Base-by-base conservation (phyloP, 2,329 filamentous ascomycete species). In the Cercospora sojina region DNA sequence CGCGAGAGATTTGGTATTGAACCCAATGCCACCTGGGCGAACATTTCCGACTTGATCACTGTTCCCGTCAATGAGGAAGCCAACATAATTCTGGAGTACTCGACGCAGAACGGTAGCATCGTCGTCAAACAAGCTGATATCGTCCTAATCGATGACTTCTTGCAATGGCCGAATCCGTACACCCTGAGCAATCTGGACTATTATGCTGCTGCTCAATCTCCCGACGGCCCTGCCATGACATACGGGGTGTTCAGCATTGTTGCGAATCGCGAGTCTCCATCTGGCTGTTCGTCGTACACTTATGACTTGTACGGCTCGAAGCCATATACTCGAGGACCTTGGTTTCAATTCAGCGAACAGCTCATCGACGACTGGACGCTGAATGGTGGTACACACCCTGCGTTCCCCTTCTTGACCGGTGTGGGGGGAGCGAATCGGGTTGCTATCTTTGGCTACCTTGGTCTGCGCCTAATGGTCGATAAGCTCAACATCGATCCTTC, bases 331-430 rank as follows among this genome's bases (percentile, higher is more conserved):
- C 83, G 89, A 16, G 86, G 84, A 0, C 89, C 89, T 0, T 91
- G 87, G 83, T 90, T 86, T 77, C 88, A 90, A 70, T 88, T 90
- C 76, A 90, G 88, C 0, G 89, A 91, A 72, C 89, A 91, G 74
- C 79, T 89, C 56, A 76, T 86, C 20, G 89, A 91, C 72, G 82
- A 89, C 68, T 83, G 82, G 65, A 79, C 79, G 16, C 75, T 79
- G 1, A 91, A 91, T 64, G 89, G 88, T 18, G 87, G 87, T 35
- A 88, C 87, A 0, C 87, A 90, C 67, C 88, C 89, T 0, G 89
- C 89, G 0, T 91, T 85, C 72, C 89, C 89, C 0, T 91, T 91
- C 79, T 78, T 91, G 25, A 91, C 89, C 0, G 89, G 89, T 3
- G 86, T 89, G 73, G 89, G 89, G 20, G 89, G 89, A 62, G 86